Evolutionary conservation across 352 stramenopile genomes (phyloP).

Genomic region (Pythium oligandrum): DNA sequence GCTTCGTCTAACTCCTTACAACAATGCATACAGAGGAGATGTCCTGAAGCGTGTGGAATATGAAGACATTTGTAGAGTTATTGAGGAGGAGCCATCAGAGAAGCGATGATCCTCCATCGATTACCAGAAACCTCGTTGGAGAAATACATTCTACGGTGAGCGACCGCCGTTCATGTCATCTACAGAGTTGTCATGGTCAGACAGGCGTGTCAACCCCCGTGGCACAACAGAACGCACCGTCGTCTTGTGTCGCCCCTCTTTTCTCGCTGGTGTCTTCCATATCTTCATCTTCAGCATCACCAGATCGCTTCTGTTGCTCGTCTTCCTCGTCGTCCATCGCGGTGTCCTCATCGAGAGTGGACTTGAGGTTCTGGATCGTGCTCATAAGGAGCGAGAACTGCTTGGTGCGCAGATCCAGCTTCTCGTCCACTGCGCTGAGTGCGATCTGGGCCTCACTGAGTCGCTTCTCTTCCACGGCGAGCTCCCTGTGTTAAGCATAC

Average conservation of each 20-base stretch:
- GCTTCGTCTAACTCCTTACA: slow-evolving; percentile 1
- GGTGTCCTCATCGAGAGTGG: slow-evolving; percentile 67
- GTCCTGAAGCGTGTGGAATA: slow-evolving; percentile 73
- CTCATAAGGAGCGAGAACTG: slow-evolving; percentile 78
- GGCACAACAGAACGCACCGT: no score
- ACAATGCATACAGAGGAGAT: slow-evolving; percentile 35
- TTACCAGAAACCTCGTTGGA: no score
- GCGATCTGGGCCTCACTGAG: slow-evolving; percentile 48
- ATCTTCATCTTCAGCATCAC: slow-evolving; percentile 57
- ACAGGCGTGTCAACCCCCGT: background rate
- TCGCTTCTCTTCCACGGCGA: slow-evolving; percentile 53
- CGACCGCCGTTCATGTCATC: slow-evolving; percentile 11
- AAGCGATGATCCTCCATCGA: slow-evolving; percentile 5
- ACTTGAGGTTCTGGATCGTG: slow-evolving; percentile 83
- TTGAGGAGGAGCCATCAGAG: slow-evolving; percentile 21
- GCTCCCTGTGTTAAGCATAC: slow-evolving; percentile 26
- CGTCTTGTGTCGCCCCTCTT: no score
- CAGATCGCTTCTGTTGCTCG: slow-evolving; percentile 23
- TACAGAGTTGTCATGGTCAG: slow-evolving; percentile 2
- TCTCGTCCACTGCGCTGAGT: slow-evolving; percentile 49
- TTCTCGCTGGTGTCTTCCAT: slow-evolving; percentile 35
- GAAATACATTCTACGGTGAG: background rate
- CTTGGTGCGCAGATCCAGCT: slow-evolving; percentile 67
- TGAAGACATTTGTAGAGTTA: slow-evolving; percentile 77
- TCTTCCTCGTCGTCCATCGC: slow-evolving; percentile 57